phyloP scores from a whole-genome alignment of 164 flowering plant genomes.

The Dillenia suffruticosa region DNA sequence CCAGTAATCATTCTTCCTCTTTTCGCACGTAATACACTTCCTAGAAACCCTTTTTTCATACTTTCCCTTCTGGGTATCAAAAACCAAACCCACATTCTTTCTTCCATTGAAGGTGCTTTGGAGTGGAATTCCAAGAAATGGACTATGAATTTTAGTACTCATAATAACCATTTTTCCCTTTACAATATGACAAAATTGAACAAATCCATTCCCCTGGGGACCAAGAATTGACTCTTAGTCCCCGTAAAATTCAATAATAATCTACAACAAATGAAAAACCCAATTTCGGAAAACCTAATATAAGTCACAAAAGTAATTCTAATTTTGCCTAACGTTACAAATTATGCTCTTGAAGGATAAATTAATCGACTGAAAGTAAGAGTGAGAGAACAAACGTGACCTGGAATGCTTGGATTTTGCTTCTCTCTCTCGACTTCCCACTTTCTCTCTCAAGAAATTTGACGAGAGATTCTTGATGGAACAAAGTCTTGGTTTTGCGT shows the following conservation, averaged over 20 bases:
- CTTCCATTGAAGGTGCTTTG: conserved; percentile 18
- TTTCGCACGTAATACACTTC: conserved; percentile 24
- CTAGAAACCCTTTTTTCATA: conserved; percentile 18
- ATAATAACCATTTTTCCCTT: conserved; percentile 28
- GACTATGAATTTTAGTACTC: conserved; percentile 37
- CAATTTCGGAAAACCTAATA: no score
- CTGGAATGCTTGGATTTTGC: no score
- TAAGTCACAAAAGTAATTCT: no score
- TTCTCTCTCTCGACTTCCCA: no score
- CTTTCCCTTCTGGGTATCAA: conserved; percentile 10
- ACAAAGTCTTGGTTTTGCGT: no score
- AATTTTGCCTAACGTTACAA: no score
- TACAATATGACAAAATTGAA: conserved; percentile 5
- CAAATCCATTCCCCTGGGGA: conserved; percentile 45
- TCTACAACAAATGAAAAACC: no score
- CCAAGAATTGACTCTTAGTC: conserved; percentile 73
- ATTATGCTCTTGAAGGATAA: no score
- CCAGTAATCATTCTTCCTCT: conserved; percentile 31
- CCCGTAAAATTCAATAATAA: conserved; percentile 22
- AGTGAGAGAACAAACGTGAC: no score
- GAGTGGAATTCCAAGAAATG: conserved; percentile 54
- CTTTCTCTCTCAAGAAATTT: no score
- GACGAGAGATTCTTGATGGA: no score
- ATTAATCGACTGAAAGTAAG: no score
- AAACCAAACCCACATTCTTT: conserved; percentile 22